Base-by-base conservation (phyloP, 176 grass and related monocot species). In the Juncus inflexus region DNA sequence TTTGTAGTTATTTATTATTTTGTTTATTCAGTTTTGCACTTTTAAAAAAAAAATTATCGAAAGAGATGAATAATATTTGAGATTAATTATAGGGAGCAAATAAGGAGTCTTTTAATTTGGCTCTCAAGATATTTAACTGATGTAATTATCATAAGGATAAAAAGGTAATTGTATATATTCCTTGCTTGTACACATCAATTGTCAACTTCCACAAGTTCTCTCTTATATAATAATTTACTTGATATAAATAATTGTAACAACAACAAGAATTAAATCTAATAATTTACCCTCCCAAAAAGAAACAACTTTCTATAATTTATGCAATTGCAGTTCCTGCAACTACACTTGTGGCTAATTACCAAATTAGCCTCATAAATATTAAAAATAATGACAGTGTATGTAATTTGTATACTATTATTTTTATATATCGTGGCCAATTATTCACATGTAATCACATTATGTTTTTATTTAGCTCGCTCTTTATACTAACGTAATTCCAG, bases 401-500 rank as follows among this genome's bases (percentile, higher is more conserved):
- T 81, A 7, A 40, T 72, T 37, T 60, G 14, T 62, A 62, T 67
- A 35, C 55, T 75, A 37, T 50, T 74, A 43, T 38, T 55, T 72
- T 12, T 55, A 61, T 52, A 12, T 65, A 58, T 49, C 78, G 74
- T 78, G 70, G 72, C 69, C 73, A 72, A 79, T 74, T 1, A 64
- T 63, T 3, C 40, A 74, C 67, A 55, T 52, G 6, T 71, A 8
- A 5, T 15, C 19, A 39, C 9, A 12, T 28, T 47, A n/a, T 40
- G 9, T 14, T 35, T 14, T 12, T 63, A 64, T 37, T 78, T 68
- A 85, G 15, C 76, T 63, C 6, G 75, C 82, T 66, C 94, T 87
- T 11, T 78, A 91, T 40, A 77, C 78, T 5, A 97, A 15, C 47
- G 57, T 75, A 74, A 97, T 84, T 4, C 85, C 83, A 4, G 87